Evolutionary conservation across 257 asterid species (phyloP).

Genomic region (Leonotis leonurus): DNA sequence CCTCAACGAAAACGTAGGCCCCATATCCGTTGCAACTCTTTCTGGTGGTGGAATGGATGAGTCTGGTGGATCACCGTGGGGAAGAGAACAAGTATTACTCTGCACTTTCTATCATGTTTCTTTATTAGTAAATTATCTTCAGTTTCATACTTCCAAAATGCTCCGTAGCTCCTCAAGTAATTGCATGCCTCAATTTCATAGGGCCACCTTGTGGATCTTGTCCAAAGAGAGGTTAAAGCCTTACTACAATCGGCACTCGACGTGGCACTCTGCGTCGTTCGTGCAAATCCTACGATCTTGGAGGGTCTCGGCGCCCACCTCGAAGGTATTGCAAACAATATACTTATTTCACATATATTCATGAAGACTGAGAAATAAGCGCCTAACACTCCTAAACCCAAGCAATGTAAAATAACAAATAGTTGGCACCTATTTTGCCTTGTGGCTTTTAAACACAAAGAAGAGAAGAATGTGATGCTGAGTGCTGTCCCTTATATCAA

Average conservation of each 20-base stretch:
- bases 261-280: constrained; percentile 83
- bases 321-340: constrained; percentile 61
- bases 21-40: constrained; percentile 80
- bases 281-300: constrained; percentile 79
- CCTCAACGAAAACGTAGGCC: constrained; percentile 77
- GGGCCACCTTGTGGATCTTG: constrained; percentile 97
- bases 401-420: neutral
- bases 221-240: constrained; percentile 77
- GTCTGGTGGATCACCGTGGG: constrained; percentile 76
- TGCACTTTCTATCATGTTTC: constrained; percentile 6
- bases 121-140: neutral
- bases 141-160: neutral
- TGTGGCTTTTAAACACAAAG: neutral
- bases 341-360: too few species aligned
- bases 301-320: constrained; percentile 91
- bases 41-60: constrained; percentile 95
- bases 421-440: neutral
- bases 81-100: constrained; percentile 74
- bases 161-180: constrained; percentile 11
- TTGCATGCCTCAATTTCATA: constrained; percentile 22
- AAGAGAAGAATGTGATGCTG: neutral
- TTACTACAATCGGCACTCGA: constrained; percentile 91
- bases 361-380: neutral
- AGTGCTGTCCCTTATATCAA: neutral
- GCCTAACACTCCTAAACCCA: neutral